A percentile compares a stretch with the other conserved stretches of the same genome.
These are phyloP conservation scores for Lactarius evosmus DNA, from an alignment of 768 basidiomycete species.

Conservation along the genomic window DNA sequence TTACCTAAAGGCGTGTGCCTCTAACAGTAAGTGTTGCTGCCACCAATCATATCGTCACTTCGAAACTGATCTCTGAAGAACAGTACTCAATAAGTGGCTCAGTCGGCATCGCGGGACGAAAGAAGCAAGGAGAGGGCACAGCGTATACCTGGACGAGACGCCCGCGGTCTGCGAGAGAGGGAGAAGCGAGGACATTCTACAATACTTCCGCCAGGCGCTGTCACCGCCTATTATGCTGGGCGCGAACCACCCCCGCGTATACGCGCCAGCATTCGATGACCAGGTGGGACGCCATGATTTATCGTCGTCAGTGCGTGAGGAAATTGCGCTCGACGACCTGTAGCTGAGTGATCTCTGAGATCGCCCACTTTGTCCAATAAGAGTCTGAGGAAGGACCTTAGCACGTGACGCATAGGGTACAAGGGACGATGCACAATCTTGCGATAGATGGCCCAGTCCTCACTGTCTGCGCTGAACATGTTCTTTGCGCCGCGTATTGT, in stretches of 20 bases:
- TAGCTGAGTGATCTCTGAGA: slow-evolving; percentile 60
- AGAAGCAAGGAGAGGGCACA: not conserved
- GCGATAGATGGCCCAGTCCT: slow-evolving; percentile 96
- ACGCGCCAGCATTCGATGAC: slow-evolving; percentile 89
- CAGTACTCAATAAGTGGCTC: too few relatives aligned
- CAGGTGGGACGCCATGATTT: slow-evolving; percentile 76
- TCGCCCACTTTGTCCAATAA: slow-evolving; percentile 88
- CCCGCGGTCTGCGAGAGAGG: slow-evolving; percentile 61
- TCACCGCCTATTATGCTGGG: slow-evolving; percentile 63
- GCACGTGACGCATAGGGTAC: not conserved
- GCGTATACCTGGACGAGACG: slow-evolving; percentile 67
- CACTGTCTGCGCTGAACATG: slow-evolving; percentile 89
- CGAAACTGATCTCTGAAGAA: too few relatives aligned
- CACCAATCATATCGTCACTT: too few relatives aligned
- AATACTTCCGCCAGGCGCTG: slow-evolving; percentile 87
- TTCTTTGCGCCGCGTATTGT: slow-evolving; percentile 57
- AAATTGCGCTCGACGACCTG: slow-evolving; percentile 77
- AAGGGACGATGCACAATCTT: slow-evolving; percentile 63
- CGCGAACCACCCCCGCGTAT: slow-evolving; percentile 88
- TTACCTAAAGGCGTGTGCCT: too few relatives aligned
- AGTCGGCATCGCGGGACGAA: not conserved
- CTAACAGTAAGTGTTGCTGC: too few relatives aligned
- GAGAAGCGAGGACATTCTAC: slow-evolving; percentile 75
- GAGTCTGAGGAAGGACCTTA: not conserved
- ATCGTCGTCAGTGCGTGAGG: slow-evolving; percentile 71